These are phyloP conservation scores for Pyrenula massariospora DNA, from an alignment of 495 filamentous ascomycete genomes.

Conservation along the genomic window DNA sequence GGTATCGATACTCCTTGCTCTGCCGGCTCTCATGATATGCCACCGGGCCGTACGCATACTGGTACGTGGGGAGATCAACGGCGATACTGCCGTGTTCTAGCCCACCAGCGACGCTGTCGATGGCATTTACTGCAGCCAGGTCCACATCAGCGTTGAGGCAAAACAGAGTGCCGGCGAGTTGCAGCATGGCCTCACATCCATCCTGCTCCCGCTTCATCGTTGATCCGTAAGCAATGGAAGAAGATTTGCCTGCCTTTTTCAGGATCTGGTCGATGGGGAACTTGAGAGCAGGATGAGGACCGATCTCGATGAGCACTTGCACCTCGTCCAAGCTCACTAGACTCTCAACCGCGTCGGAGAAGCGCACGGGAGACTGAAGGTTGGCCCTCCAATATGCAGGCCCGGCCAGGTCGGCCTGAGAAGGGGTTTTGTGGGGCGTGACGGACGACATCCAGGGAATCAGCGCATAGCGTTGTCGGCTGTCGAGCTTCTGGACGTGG, in stretches of 20 bases:
- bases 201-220: conserved; percentile 13
- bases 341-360: background rate
- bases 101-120: background rate
- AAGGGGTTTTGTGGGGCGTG: conserved; percentile 20
- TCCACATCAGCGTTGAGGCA: background rate
- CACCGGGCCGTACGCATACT: conserved; percentile 23
- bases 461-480: conserved; percentile 12
- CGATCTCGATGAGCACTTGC: conserved; percentile 41
- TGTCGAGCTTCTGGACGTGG: conserved; percentile 1
- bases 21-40: conserved; percentile 33
- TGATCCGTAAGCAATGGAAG: conserved; percentile 19
- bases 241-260: conserved; percentile 5
- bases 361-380: conserved; percentile 1
- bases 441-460: background rate
- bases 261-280: conserved; percentile 44
- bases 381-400: background rate
- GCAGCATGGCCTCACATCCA: conserved; percentile 8
- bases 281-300: conserved; percentile 51
- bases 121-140: background rate
- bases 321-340: background rate
- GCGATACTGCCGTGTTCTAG: conserved; percentile 6
- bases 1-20: conserved; percentile 16
- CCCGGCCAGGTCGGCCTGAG: conserved; percentile 7
- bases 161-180: conserved; percentile 15
- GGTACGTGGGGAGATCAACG: conserved; percentile 33